Base-by-base conservation (phyloP, 2,329 filamentous ascomycete species). In the Stemphylium lycopersici region DNA sequence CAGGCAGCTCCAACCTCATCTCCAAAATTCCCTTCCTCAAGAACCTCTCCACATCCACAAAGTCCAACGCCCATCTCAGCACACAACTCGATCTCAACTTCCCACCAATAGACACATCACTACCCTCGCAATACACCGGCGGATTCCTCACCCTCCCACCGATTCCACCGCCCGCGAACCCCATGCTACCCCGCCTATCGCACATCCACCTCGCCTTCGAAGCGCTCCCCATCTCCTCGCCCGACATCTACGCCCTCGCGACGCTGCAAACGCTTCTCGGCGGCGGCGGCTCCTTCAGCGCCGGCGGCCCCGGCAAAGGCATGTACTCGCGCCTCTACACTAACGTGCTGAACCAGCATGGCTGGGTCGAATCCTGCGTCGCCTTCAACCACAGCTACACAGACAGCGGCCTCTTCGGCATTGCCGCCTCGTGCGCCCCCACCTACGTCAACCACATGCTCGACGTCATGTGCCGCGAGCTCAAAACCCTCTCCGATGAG, bases 241-340 rank as follows among this genome's bases (percentile, higher is more conserved):
- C 91, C 11, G 93, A 98, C 73, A 97, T 99, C 69, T 99, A 98
- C 78, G 93, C 95, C 15, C 87, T 98, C 39, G 95, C 95, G 6
- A 96, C 93, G 0, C 83, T 99, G 1, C 96, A 98, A 77, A 98
- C 92, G 1, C 88, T 99, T 8, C 90, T 99, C 31, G 95, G 95
- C 53, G 95, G 95, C 42, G 95, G 95, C 43, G 95, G 95, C 20
- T 97, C 93, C 51, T 99, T 99, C 80, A 96, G 91, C 13, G 95
- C 95, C 48, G 95, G 95, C 67, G 95, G 95, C 0, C 95, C 95
- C 4, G 95, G 95, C 48, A 99, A 99, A 81, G 95, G 95, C 75
- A 99, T 99, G 95, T 98, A 98, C 82, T 96, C 91, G 33, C 89
- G 95, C 11, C 85, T 99, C 7, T 99, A 97, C 82, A 98, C 93